Conservation (phyloP, 1,139 yeast species). For the Blastobotrys capitulatus region DNA sequence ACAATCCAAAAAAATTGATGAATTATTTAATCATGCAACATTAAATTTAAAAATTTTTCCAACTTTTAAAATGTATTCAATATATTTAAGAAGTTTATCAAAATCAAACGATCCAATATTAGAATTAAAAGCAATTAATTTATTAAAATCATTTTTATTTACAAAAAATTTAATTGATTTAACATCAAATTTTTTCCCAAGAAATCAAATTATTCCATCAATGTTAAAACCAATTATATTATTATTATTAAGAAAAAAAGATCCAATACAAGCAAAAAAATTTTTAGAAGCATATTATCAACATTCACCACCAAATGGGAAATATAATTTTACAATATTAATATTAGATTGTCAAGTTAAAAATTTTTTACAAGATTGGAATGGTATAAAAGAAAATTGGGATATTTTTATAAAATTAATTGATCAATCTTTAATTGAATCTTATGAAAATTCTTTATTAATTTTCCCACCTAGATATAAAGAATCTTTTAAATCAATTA, state of each 20-base stretch:
- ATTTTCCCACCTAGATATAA: slow-evolving; percentile 18
- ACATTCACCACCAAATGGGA: slow-evolving; percentile 1
- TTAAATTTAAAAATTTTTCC: slow-evolving; percentile 19
- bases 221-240: slow-evolving; percentile 20
- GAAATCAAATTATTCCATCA: slow-evolving; percentile 22
- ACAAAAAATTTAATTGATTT: slow-evolving; percentile 21
- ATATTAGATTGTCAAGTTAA: slow-evolving; percentile 7
- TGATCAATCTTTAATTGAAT: background rate
- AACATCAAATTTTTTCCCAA: slow-evolving; percentile 23
- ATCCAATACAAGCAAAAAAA: slow-evolving; percentile 3
- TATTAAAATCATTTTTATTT: slow-evolving; percentile 3
- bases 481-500: slow-evolving; percentile 24
- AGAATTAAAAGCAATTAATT: background rate
- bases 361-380: slow-evolving; percentile 7
- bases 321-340: slow-evolving; percentile 4
- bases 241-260: slow-evolving; percentile 10
- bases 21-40: slow-evolving; percentile 18
- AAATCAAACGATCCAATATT: slow-evolving; percentile 3
- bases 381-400: slow-evolving; percentile 7
- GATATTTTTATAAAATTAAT: background rate
- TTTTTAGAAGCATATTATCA: slow-evolving; percentile 4
- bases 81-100: slow-evolving; percentile 17
- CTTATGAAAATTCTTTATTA: background rate
- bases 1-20: background rate
- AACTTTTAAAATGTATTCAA: slow-evolving; percentile 22